Conservation (phyloP, 352 stramenopile species). For the Phytophthora lateralis region DNA sequence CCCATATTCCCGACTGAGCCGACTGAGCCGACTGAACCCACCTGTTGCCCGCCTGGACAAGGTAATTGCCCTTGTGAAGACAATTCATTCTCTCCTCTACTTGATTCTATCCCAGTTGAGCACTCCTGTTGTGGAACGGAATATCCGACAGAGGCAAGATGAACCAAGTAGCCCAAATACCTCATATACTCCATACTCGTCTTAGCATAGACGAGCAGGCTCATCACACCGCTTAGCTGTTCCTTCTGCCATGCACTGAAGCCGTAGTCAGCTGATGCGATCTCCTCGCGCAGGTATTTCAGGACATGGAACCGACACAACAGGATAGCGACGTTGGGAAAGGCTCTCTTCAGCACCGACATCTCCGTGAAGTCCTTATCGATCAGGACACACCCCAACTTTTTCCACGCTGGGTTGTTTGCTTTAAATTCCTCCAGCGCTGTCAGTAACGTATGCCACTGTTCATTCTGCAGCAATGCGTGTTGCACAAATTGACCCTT, state of each 20-base stretch:
- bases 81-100: not conserved
- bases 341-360: not conserved
- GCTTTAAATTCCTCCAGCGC: constrained; percentile 20
- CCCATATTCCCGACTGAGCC: not conserved
- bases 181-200: not conserved
- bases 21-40: not conserved
- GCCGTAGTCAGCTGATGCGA: constrained; percentile 16
- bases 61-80: not conserved
- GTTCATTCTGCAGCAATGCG: constrained; percentile 25
- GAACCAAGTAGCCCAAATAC: not conserved
- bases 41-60: not conserved
- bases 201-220: not conserved
- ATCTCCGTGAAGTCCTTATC: constrained; percentile 29
- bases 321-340: constrained; percentile 20
- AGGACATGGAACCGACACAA: constrained; percentile 43
- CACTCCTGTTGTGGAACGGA: not conserved
- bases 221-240: not conserved
- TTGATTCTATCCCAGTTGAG: not conserved
- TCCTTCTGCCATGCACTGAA: constrained; percentile 7
- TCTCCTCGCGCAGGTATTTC: constrained; percentile 23
- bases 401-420: constrained; percentile 20
- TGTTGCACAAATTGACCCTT: constrained; percentile 34
- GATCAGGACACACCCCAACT: constrained; percentile 24
- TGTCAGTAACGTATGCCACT: constrained; percentile 2
- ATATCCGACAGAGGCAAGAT: not conserved